A percentile compares a stretch with the other conserved stretches of the same genome.
Conservation (phyloP, 306 rosid species). For the Ormosia semicastrata region DNA sequence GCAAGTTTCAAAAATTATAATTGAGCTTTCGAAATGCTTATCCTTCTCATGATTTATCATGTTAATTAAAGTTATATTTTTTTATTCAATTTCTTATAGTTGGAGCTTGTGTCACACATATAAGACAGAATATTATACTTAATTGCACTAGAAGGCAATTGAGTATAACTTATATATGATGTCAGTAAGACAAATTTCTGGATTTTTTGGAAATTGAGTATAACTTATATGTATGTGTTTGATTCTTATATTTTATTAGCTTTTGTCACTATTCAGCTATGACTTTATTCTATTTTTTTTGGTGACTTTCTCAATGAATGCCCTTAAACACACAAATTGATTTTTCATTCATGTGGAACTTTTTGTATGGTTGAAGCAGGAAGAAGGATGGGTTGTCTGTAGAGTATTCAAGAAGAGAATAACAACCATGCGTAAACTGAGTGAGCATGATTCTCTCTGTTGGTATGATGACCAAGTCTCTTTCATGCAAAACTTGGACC, state of each 20-base stretch:
- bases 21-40: neutral
- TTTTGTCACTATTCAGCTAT: neutral
- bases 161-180: too few species aligned
- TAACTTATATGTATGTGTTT: too few species aligned
- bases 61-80: neutral
- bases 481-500: constrained; percentile 69
- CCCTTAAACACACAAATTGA: neutral
- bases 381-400: constrained; percentile 98
- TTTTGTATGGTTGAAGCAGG: constrained; percentile 46
- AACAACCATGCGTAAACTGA: constrained; percentile 64
- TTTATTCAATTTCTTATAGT: neutral
- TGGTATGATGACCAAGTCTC: constrained; percentile 88
- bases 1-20: constrained; percentile 37
- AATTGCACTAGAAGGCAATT: too few species aligned
- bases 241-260: neutral
- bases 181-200: too few species aligned
- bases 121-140: too few species aligned
- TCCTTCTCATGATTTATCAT: neutral
- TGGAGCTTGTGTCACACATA: neutral
- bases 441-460: constrained; percentile 70
- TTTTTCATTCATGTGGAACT: neutral
- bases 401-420: constrained; percentile 94
- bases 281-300: neutral
- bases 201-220: too few species aligned
- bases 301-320: neutral